Percentiles rank a stretch among this genome's conserved stretches.
Conservation (phyloP, 176 grass and related monocot species). For the barley (Hordeum vulgare) region MorexV3_pseudomolecules_assembly NC_058520.1:472502430-472502929, state of each 20-base stretch:
- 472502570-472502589: not conserved
- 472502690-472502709: conserved; percentile 70
- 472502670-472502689: conserved; percentile 51
- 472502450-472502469: not conserved
- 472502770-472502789: not conserved
- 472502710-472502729: conserved; percentile 58
- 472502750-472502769: conserved; percentile 17
- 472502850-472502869: not conserved
- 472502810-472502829: not conserved
- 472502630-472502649: not conserved
- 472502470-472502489: too few relatives aligned
- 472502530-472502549: not conserved
- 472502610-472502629: not conserved
- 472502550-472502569: not conserved
- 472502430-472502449: not conserved
- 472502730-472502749: conserved; percentile 25
- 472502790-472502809: not conserved
- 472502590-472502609: not conserved
- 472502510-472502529: too few relatives aligned
- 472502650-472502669: not conserved
- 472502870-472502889: not conserved
- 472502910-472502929: not conserved
- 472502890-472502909: not conserved
- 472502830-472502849: not conserved
- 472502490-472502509: too few relatives aligned